Conservation (phyloP, 2,329 filamentous ascomycete species). For the Sporothrix inflata region DNA sequence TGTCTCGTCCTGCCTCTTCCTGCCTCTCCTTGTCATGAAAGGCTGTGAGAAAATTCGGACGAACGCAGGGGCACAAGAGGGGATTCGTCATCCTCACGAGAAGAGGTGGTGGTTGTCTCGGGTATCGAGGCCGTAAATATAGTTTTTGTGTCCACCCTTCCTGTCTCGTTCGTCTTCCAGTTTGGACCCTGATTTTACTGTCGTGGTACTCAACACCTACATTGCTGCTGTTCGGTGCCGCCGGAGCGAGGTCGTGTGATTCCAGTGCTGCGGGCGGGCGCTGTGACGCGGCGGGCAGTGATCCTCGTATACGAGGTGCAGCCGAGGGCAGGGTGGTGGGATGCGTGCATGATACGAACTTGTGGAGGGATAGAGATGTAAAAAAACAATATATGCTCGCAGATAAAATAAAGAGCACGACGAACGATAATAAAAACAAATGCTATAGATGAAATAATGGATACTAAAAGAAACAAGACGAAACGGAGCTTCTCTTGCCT, state of each 20-base stretch:
- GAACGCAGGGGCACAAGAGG: not conserved
- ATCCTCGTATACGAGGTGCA: conserved; percentile 22
- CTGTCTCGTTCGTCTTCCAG: not conserved
- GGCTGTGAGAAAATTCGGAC: conserved; percentile 8
- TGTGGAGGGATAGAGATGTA: not conserved
- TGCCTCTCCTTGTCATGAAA: not conserved
- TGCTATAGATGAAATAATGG: too few relatives aligned
- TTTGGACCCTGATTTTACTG: not conserved
- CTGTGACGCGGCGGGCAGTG: not conserved
- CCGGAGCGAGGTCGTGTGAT: conserved; percentile 4
- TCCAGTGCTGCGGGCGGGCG: conserved; percentile 12
- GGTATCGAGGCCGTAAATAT: not conserved
- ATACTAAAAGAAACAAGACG: too few relatives aligned
- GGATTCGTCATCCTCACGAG: conserved; percentile 12
- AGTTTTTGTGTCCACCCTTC: not conserved
- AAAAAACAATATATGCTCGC: not conserved
- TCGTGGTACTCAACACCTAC: conserved; percentile 1
- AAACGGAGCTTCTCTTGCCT: not conserved
- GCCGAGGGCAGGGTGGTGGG: not conserved
- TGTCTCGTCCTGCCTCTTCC: not conserved
- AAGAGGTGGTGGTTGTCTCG: not conserved
- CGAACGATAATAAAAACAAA: not conserved
- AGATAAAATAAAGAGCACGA: not conserved
- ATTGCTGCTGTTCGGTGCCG: not conserved
- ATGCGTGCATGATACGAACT: conserved; percentile 21